Evolutionary conservation across 2,329 filamentous ascomycete species (phyloP), one percentile per base, ranked within the genome.

Genomic region (Fusarium drepaniforme): DNA sequence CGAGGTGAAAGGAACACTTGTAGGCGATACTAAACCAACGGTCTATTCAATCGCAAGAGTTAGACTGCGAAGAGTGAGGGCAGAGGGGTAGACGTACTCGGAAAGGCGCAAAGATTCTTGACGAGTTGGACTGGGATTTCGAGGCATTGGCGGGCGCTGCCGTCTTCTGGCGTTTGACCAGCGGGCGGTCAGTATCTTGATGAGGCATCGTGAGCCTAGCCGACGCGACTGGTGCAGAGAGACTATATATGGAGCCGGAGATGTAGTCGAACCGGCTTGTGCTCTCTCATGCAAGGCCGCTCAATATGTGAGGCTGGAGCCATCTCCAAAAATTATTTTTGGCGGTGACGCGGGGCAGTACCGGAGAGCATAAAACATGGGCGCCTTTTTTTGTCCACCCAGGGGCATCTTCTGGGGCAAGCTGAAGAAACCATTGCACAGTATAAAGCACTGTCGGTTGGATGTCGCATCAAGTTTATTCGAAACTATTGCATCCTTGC

Each of bases 41-140:
- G 96, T 98, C 94, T 98, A 81, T 33, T 58, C 28, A 58, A 35
- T 58, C 28, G 64, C 66, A 69, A 61, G 2, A 25, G 37, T 67
- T 37, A 70, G 64, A 21, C 37, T 72, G 58, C 73, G 15, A 21
- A 56, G 30, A 33, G 12, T 42, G 58, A 68, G 8, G 8, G 44
- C 15, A 38, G 44, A 62, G 38, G 56, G 4, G 38, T 35, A 60
- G 49, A 83, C 92, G 76, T 91, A 97, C 95, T 83, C 97, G 88
- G 85, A 96, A 98, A 2, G 97, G 96, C 78, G 96, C 94, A 87
- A 99, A 98, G 77, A 98, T 95, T 81, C 91, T 91, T 13, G 96
- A 97, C 66, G 89, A 88, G 79, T 86, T 82, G 64, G 79, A 76
- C n/a, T 85, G 71, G 75, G 83, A 73, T 75, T 86, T 80, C 53